A percentile compares a stretch with the other conserved stretches of the same genome.
These are phyloP conservation scores for Pholiota conissans DNA, from an alignment of 768 basidiomycete species.

Conservation along the genomic window DNA sequence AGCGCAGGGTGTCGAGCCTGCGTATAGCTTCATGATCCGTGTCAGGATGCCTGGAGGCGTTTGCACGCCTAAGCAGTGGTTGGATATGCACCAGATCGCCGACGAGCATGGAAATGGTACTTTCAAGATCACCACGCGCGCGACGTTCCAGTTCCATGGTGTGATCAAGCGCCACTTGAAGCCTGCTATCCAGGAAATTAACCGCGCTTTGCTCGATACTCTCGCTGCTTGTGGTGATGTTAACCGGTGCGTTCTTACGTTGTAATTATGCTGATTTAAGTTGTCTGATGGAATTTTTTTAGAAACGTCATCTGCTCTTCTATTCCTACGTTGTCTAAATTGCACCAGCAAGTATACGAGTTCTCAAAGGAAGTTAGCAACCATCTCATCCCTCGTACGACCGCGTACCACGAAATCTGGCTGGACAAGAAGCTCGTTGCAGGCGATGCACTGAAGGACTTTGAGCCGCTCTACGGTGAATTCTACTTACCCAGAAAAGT, in stretches of 20 bases:
- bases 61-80: slow-evolving; percentile 89
- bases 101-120: slow-evolving; percentile 93
- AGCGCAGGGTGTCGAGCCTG: slow-evolving; percentile 90
- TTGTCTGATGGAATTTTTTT: slow-evolving; percentile 7
- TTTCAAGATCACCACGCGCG: slow-evolving; percentile 95
- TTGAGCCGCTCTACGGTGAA: slow-evolving; percentile 96
- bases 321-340: slow-evolving; percentile 84
- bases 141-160: slow-evolving; percentile 99
- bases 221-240: slow-evolving; percentile 99
- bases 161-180: slow-evolving; percentile 97
- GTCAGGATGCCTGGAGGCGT: slow-evolving; percentile 96
- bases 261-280: background rate
- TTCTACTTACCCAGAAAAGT: slow-evolving; percentile 97
- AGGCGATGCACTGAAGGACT: slow-evolving; percentile 90
- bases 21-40: slow-evolving; percentile 98
- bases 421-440: slow-evolving; percentile 95
- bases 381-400: slow-evolving; percentile 85
- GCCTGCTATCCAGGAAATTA: slow-evolving; percentile 95
- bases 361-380: slow-evolving; percentile 85
- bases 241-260: slow-evolving; percentile 60
- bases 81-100: slow-evolving; percentile 93
- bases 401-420: slow-evolving; percentile 99
- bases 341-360: slow-evolving; percentile 80
- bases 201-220: slow-evolving; percentile 87
- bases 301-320: slow-evolving; percentile 92